phyloP scores from a whole-genome alignment of 495 filamentous ascomycete genomes.

The Hapsidospora chrysogenum region DNA sequence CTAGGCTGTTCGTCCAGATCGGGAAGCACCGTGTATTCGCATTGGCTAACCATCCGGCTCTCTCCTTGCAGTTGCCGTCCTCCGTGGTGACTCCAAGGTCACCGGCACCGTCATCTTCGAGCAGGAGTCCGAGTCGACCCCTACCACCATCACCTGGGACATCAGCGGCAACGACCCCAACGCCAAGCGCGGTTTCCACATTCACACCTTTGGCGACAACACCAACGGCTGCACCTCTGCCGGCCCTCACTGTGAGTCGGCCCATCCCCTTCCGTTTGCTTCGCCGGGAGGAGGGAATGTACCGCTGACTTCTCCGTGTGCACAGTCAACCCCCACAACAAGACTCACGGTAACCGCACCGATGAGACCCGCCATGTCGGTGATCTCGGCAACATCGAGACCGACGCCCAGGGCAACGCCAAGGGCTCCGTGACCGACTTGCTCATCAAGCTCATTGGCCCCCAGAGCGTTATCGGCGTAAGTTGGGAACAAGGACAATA shows the following conservation, averaged over 20 bases:
- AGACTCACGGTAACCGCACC: constrained; percentile 75
- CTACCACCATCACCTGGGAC: constrained; percentile 81
- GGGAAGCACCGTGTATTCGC: not conserved
- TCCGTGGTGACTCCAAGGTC: constrained; percentile 94
- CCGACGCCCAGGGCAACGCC: constrained; percentile 77
- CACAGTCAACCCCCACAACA: constrained; percentile 82
- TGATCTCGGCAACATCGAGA: constrained; percentile 93
- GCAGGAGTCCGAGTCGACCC: constrained; percentile 61
- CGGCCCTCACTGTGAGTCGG: constrained; percentile 75
- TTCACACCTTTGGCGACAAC: constrained; percentile 98
- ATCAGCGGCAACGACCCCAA: constrained; percentile 87
- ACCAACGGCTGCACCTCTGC: constrained; percentile 98
- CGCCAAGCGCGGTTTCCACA: constrained; percentile 91
- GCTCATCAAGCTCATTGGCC: constrained; percentile 84
- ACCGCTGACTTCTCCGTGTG: not conserved
- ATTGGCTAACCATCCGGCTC: not conserved
- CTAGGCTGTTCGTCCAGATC: too few species aligned
- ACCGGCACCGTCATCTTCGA: constrained; percentile 86
- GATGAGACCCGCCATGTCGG: constrained; percentile 85
- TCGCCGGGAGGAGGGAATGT: not conserved
- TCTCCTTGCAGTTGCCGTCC: constrained; percentile 56
- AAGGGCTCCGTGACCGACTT: constrained; percentile 59
- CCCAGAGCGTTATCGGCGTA: constrained; percentile 90
- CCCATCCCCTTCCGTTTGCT: not conserved
- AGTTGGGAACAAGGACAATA: too few species aligned